Evolutionary conservation across 495 filamentous ascomycete genomes (phyloP).

Genomic region (Neurospora sp.): DNA sequence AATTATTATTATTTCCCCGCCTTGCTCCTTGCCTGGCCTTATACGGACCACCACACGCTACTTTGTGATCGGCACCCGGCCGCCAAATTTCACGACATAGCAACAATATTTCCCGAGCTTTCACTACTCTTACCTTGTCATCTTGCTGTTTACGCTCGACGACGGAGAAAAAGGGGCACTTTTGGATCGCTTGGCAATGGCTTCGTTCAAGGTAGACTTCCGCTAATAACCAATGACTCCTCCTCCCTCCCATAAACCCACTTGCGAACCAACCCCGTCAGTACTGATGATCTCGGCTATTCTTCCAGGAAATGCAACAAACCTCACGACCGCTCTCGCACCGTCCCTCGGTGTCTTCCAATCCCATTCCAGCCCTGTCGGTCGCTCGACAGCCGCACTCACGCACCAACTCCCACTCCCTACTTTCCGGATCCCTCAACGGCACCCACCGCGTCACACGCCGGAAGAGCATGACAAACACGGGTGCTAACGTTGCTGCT

Average conservation of each 20-base stretch:
- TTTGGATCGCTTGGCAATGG: constrained; percentile 32
- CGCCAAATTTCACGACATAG: constrained; percentile 1
- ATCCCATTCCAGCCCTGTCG: constrained; percentile 26
- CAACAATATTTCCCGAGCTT: background rate
- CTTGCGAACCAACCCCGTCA: constrained; percentile 6
- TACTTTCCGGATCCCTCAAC: constrained; percentile 60
- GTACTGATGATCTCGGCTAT: constrained; percentile 31
- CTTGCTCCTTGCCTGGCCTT: constrained; percentile 6
- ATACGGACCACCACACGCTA: constrained; percentile 8
- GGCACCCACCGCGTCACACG: constrained; percentile 77
- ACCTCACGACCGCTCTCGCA: constrained; percentile 39
- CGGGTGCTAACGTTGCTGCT: constrained; percentile 60
- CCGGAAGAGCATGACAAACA: constrained; percentile 82
- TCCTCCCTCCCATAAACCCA: constrained; percentile 11
- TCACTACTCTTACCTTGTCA: background rate
- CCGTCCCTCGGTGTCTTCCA: constrained; percentile 37
- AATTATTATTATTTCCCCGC: constrained; percentile 29
- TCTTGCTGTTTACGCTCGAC: background rate
- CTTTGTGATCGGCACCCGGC: background rate
- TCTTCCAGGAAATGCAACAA: constrained; percentile 37
- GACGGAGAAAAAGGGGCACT: constrained; percentile 4
- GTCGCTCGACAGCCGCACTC: constrained; percentile 44
- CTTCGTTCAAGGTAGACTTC: constrained; percentile 42
- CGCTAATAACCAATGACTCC: constrained; percentile 14
- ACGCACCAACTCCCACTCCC: constrained; percentile 73